Evolutionary conservation across 345 rosid genomes (phyloP).

Genomic region (Psidium friedrichsthalianum): DNA sequence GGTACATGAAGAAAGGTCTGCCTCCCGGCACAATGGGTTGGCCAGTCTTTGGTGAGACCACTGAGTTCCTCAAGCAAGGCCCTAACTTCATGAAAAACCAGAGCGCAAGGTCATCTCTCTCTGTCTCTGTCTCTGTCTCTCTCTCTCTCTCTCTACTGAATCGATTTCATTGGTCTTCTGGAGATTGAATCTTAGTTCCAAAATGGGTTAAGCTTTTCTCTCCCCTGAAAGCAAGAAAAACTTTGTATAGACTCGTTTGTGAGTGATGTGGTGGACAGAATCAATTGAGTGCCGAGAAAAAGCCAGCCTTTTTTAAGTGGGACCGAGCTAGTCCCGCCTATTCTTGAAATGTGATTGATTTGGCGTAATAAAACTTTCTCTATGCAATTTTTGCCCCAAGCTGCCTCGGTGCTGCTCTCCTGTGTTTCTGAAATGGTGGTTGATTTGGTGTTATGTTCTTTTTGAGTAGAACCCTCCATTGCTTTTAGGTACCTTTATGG

Average conservation of each 20-base stretch:
- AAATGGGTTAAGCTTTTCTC: neutral
- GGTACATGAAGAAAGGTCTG: constrained; percentile 63
- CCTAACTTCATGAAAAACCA: constrained; percentile 92
- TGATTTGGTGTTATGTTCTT: neutral
- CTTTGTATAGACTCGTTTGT: neutral
- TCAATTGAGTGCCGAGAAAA: neutral
- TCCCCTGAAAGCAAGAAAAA: neutral
- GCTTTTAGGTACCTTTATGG: neutral
- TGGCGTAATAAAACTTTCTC: neutral
- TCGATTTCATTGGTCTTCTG: neutral
- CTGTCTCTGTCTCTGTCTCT: neutral
- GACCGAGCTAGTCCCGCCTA: neutral
- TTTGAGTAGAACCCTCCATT: neutral
- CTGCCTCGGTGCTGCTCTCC: neutral
- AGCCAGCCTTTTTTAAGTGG: neutral
- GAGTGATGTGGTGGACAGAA: neutral
- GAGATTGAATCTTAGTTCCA: neutral
- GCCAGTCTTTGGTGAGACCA: constrained; percentile 95
- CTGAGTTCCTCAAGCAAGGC: constrained; percentile 92
- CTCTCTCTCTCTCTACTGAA: neutral
- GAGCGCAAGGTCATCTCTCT: constrained; percentile 46
- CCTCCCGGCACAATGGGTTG: constrained; percentile 99
- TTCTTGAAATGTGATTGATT: neutral
- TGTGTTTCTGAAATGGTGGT: neutral
- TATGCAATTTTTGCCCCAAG: neutral